phyloP scores from a whole-genome alignment of 2,329 filamentous ascomycete species.

The Aspergillus calidoustus region DNA sequence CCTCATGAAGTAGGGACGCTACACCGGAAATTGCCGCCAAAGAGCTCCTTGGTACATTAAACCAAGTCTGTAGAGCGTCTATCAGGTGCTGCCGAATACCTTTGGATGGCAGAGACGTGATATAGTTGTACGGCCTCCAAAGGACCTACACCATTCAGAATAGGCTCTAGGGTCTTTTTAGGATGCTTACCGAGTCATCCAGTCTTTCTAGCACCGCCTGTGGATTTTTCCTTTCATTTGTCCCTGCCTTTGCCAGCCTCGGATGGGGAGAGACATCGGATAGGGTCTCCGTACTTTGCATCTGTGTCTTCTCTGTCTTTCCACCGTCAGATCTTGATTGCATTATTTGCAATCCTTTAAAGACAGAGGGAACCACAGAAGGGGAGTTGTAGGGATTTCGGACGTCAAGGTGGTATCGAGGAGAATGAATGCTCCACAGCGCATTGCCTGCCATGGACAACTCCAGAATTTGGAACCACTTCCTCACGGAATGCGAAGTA shows the following conservation, averaged over 20 bases:
- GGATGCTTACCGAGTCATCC: background rate
- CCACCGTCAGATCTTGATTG: background rate
- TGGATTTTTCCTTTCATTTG: background rate
- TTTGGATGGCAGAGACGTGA: background rate
- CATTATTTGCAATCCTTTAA: background rate
- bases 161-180: background rate
- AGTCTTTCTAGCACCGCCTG: background rate
- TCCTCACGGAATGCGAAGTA: background rate
- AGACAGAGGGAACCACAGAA: background rate
- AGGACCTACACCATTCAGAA: background rate
- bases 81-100: background rate
- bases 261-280: background rate
- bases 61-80: slow-evolving; percentile 1
- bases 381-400: background rate
- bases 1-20: slow-evolving; percentile 1
- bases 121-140: slow-evolving; percentile 3
- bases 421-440: background rate
- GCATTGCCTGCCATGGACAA: slow-evolving; percentile 9
- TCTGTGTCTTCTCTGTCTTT: background rate
- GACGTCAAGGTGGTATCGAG: slow-evolving; percentile 1
- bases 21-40: background rate
- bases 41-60: background rate
- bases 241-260: background rate
- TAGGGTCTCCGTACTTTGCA: background rate
- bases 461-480: slow-evolving; percentile 1